phyloP scores from a whole-genome alignment of 768 basidiomycete species.

The Clavaria fumosa region DNA sequence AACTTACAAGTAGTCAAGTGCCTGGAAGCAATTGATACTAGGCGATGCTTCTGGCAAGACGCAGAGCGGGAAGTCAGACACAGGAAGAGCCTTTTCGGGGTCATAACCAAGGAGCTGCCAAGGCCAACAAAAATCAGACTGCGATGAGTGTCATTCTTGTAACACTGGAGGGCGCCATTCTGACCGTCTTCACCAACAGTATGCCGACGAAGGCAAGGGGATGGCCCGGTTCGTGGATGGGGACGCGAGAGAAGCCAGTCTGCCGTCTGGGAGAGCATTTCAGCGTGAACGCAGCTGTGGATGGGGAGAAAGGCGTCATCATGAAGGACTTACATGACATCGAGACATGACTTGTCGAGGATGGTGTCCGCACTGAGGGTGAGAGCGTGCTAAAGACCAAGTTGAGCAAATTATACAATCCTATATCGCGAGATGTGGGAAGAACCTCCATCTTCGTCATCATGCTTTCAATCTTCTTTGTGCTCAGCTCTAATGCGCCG shows the following conservation, averaged over 20 bases:
- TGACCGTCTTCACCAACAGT: constrained; percentile 74
- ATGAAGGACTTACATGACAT: constrained; percentile 37
- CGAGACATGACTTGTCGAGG: constrained; percentile 65
- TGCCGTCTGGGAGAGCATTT: constrained; percentile 41
- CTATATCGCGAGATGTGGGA: constrained; percentile 6
- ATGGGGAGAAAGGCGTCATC: constrained; percentile 3
- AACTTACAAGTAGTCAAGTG: constrained; percentile 77
- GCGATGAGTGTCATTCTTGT: too few relatives aligned
- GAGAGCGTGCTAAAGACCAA: constrained; percentile 54
- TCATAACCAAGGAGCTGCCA: constrained; percentile 75
- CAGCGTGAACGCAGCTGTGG: not conserved
- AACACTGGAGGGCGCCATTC: too few relatives aligned
- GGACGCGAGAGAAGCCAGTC: constrained; percentile 86
- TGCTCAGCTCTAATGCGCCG: constrained; percentile 63
- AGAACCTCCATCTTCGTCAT: constrained; percentile 68
- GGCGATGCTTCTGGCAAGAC: constrained; percentile 84
- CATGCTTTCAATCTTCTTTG: constrained; percentile 59
- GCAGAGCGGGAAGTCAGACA: constrained; percentile 60
- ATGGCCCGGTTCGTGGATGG: constrained; percentile 62
- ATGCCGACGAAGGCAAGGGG: constrained; percentile 64
- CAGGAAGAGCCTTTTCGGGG: constrained; percentile 59
- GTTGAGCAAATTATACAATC: constrained; percentile 9
- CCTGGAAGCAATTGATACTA: constrained; percentile 87
- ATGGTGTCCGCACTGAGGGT: constrained; percentile 65
- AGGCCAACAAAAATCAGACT: not conserved